Evolutionary conservation across 129 eudicot species (phyloP).

Genomic region (Pulicaria dysenterica): DNA sequence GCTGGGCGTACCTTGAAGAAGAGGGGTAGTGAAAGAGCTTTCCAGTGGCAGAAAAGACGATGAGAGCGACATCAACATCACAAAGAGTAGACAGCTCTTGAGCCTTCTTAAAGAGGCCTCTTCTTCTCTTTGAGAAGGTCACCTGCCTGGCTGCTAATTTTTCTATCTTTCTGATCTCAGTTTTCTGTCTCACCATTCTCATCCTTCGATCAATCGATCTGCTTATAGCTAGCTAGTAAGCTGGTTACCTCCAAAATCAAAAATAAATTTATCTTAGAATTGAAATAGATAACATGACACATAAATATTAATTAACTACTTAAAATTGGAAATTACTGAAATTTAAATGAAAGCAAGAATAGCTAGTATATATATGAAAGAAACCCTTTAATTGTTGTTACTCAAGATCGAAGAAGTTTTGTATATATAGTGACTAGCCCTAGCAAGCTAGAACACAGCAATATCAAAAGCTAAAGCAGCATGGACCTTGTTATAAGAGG

Average conservation of each 20-base stretch:
- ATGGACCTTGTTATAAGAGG: slow-evolving; percentile 32
- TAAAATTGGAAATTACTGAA: background rate
- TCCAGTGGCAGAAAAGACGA: slow-evolving; percentile 47
- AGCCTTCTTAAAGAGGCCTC: slow-evolving; percentile 46
- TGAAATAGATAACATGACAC: background rate
- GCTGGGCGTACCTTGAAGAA: slow-evolving; percentile 36
- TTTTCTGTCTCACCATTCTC: slow-evolving; percentile 47
- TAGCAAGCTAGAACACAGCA: slow-evolving; percentile 25
- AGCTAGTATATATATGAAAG: background rate
- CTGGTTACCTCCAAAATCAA: background rate
- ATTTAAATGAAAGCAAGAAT: slow-evolving; percentile 1
- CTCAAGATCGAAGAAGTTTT: slow-evolving; percentile 8
- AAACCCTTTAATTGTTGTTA: slow-evolving; percentile 2
- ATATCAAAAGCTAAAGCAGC: slow-evolving; percentile 30
- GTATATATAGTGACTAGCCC: slow-evolving; percentile 21
- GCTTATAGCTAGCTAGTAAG: too few relatives aligned
- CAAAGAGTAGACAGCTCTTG: slow-evolving; percentile 43
- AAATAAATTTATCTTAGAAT: background rate
- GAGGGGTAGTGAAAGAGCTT: slow-evolving; percentile 43
- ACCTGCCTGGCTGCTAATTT: slow-evolving; percentile 48
- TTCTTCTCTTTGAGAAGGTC: slow-evolving; percentile 46
- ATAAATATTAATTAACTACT: background rate
- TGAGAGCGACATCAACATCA: slow-evolving; percentile 45
- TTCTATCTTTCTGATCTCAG: slow-evolving; percentile 47
- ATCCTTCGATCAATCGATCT: slow-evolving; percentile 9